A percentile compares a stretch with the other conserved stretches of the same genome.
Evolutionary conservation across 2,329 filamentous ascomycete species (phyloP).

Genomic region (Canariomyces notabilis): DNA sequence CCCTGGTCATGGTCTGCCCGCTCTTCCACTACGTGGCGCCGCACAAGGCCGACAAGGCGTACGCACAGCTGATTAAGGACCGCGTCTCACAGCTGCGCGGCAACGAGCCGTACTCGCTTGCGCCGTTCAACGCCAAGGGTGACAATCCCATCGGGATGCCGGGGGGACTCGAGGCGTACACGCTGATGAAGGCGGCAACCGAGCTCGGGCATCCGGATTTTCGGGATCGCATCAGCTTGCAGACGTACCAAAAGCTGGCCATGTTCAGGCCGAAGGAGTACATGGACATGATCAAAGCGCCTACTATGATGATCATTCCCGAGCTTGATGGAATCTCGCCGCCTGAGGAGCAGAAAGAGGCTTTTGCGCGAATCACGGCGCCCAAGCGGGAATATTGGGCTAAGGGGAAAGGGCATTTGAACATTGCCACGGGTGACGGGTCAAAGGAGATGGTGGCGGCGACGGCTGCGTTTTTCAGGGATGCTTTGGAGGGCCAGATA

Average conservation of each 20-base stretch:
- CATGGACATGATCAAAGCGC: slow-evolving; percentile 20
- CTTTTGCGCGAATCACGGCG: not conserved
- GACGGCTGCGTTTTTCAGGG: not conserved
- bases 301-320: slow-evolving; percentile 27
- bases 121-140: slow-evolving; percentile 33
- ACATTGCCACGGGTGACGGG: not conserved
- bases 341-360: slow-evolving; percentile 19
- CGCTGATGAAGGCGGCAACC: slow-evolving; percentile 17
- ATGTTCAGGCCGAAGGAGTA: slow-evolving; percentile 20
- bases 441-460: not conserved
- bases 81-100: slow-evolving; percentile 33
- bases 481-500: not conserved
- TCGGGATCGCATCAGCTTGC: slow-evolving; percentile 25
- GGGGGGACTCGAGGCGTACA: slow-evolving; percentile 21
- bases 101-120: slow-evolving; percentile 35
- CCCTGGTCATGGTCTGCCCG: slow-evolving; percentile 23
- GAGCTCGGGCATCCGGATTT: slow-evolving; percentile 22
- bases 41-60: slow-evolving; percentile 11
- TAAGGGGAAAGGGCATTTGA: slow-evolving; percentile 1
- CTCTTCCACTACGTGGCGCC: slow-evolving; percentile 19
- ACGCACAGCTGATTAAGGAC: slow-evolving; percentile 17
- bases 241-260: slow-evolving; percentile 27
- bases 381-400: slow-evolving; percentile 1
- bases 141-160: slow-evolving; percentile 34
- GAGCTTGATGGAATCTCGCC: slow-evolving; percentile 28